A percentile compares a stretch with the other conserved stretches of the same genome.
phyloP scores from a whole-genome alignment of 441 rosid genomes.

The Mallotus japonicus region DNA sequence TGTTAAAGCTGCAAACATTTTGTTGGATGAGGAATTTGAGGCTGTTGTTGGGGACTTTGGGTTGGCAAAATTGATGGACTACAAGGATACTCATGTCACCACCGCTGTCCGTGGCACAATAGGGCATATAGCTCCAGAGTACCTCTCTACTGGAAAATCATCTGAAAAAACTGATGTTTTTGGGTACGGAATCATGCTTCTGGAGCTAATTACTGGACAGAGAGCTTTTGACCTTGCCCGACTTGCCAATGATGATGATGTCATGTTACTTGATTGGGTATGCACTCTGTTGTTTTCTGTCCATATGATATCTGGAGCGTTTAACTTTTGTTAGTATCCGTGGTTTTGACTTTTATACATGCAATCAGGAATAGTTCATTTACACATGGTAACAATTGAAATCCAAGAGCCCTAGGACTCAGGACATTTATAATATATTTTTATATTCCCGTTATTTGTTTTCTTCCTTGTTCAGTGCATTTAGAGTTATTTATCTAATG shows the following conservation, averaged over 20 bases:
- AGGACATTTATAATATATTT: too few species aligned
- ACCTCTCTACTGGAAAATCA: conserved; percentile 81
- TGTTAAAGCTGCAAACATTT: conserved; percentile 82
- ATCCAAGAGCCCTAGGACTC: too few species aligned
- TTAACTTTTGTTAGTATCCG: too few species aligned
- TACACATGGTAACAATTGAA: not conserved
- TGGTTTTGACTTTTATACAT: too few species aligned
- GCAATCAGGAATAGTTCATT: not conserved
- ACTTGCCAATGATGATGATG: conserved; percentile 83
- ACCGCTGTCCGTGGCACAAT: conserved; percentile 88
- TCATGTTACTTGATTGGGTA: conserved; percentile 93
- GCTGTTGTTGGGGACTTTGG: conserved; percentile 92
- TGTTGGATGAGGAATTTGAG: conserved; percentile 82
- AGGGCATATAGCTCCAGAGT: conserved; percentile 86
- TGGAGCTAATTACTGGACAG: conserved; percentile 83
- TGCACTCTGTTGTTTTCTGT: conserved; percentile 1
- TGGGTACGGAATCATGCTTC: conserved; percentile 86
- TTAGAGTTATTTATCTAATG: not conserved
- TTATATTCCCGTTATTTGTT: not conserved
- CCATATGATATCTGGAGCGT: not conserved
- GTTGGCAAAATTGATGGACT: conserved; percentile 83
- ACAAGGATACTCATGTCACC: conserved; percentile 86
- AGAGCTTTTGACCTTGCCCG: conserved; percentile 93
- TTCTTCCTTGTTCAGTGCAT: not conserved
- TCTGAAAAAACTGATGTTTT: conserved; percentile 85